Conservation (phyloP, 768 basidiomycete genomes). For the Scleroderma bovista region DNA sequence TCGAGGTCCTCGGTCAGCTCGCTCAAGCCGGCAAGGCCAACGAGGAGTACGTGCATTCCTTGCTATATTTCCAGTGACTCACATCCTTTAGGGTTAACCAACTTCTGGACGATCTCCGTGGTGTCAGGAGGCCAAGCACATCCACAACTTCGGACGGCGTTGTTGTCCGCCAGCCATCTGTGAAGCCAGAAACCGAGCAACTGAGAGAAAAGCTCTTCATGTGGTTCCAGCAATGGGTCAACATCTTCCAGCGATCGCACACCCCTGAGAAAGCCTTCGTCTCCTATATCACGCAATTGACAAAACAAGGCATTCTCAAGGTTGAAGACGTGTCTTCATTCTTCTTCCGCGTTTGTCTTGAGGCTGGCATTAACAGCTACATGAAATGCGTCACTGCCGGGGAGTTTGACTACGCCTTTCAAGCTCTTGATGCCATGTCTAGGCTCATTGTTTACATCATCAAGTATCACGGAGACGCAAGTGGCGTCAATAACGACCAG, state of each 20-base stretch:
- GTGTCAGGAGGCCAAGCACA: conserved; percentile 45
- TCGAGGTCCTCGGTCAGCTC: conserved; percentile 78
- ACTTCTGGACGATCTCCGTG: conserved; percentile 80
- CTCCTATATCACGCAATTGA: conserved; percentile 93
- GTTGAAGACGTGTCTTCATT: conserved; percentile 95
- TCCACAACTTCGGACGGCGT: conserved; percentile 33
- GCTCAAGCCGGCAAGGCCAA: conserved; percentile 71
- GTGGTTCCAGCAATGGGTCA: conserved; percentile 95
- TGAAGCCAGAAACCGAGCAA: conserved; percentile 68
- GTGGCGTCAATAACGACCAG: conserved; percentile 87
- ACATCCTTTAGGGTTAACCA: conserved; percentile 47
- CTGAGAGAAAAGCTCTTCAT: conserved; percentile 68
- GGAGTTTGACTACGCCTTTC: conserved; percentile 76
- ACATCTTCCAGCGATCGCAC: conserved; percentile 85
- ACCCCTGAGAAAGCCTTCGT: conserved; percentile 94
- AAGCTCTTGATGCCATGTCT: conserved; percentile 92
- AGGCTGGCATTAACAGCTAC: conserved; percentile 89
- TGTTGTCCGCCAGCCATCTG: conserved; percentile 41
- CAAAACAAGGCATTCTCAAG: conserved; percentile 94
- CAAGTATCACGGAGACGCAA: conserved; percentile 98
- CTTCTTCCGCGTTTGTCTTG: conserved; percentile 97
- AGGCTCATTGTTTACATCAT: conserved; percentile 95
- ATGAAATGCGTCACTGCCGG: conserved; percentile 66
- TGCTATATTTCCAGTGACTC: neutral
- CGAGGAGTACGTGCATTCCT: conserved; percentile 61